Evolutionary conservation across 2,329 filamentous ascomycete genomes (phyloP), one percentile per base, ranked within the genome.

Genomic region (Blumeriella jaapii): DNA sequence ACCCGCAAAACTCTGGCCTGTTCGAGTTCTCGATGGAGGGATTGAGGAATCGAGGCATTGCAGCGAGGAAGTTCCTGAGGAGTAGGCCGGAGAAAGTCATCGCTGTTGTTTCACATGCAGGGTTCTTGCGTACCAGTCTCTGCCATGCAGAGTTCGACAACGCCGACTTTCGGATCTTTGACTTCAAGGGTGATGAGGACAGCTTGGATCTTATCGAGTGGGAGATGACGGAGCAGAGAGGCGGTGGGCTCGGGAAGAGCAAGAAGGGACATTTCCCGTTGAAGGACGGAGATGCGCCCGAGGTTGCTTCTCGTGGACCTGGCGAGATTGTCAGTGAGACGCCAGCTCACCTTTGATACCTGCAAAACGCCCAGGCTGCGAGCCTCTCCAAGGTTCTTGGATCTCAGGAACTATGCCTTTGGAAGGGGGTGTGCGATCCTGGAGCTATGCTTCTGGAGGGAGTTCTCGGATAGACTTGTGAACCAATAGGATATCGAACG

Each of bases 101-200:
- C 38, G 53, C 49, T 13, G 53, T 56, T 2, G 53, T 56, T 4
- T 47, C 42, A 18, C 54, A 57, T 40, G 42, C 47, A 9, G 52
- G 49, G 2, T 56, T 56, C 24, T 23, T 56, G 23, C 25, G 49
- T 7, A 44, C 47, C 9, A 49, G 47, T 9, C 42, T 56, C 16
- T 47, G 47, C 19, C 38, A 48, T 20, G 42, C 40, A 20, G 38
- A 36, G 15, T 56, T 50, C 34, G 44, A 44, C 3, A 56, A 56
- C 44, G 54, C 53, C 2, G 54, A 57, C 40, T 56, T 44, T 31
- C 39, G 54, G 15, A 46, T 55, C 15, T 57, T 57, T 32, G 47
- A 53, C 4, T 56, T 56, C 39, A 44, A 48, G 13, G 51, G 40
- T 6, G 39, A 49, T 24, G 48, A 38, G 13, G 29, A 47, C 3